Percentiles rank a stretch among this genome's conserved stretches.
Conservation (phyloP, 2,329 filamentous ascomycete genomes). For the Sordariomycetes sp. region DNA sequence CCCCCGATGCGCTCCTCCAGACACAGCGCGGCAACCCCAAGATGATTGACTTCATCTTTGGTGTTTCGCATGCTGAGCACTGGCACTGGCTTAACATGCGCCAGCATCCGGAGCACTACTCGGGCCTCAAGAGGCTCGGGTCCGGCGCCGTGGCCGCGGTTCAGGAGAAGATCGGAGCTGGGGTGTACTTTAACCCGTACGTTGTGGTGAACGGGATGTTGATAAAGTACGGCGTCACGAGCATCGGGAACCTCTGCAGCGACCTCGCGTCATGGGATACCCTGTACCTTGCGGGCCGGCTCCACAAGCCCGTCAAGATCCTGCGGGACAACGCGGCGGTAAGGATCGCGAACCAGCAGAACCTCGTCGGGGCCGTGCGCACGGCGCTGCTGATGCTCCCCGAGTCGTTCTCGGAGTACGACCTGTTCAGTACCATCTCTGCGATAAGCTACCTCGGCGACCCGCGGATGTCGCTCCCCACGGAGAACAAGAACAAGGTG, state of each 20-base stretch:
- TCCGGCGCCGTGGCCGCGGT: conserved; percentile 75
- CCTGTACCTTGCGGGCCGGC: conserved; percentile 85
- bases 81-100: conserved; percentile 90
- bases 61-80: conserved; percentile 86
- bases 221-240: conserved; percentile 97
- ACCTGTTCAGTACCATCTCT: conserved; percentile 84
- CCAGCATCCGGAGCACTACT: conserved; percentile 89
- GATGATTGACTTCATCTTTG: conserved; percentile 98
- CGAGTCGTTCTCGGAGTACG: conserved; percentile 67
- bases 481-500: conserved; percentile 86
- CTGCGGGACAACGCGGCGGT: conserved; percentile 86
- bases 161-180: conserved; percentile 80
- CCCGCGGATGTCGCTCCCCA: conserved; percentile 83
- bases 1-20: conserved; percentile 67
- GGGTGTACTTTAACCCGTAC: conserved; percentile 96
- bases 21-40: conserved; percentile 82
- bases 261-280: conserved; percentile 90
- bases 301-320: conserved; percentile 98
- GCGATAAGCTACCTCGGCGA: conserved; percentile 91
- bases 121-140: conserved; percentile 66
- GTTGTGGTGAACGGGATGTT: conserved; percentile 88
- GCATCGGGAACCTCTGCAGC: conserved; percentile 73
- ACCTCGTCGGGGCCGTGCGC: conserved; percentile 81
- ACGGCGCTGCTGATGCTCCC: conserved; percentile 82
- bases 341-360: conserved; percentile 89